A percentile compares a stretch with the other conserved stretches of the same genome.
phyloP scores from a whole-genome alignment of 108 stramenopile genomes.

The Nitzschia palea region DNA sequence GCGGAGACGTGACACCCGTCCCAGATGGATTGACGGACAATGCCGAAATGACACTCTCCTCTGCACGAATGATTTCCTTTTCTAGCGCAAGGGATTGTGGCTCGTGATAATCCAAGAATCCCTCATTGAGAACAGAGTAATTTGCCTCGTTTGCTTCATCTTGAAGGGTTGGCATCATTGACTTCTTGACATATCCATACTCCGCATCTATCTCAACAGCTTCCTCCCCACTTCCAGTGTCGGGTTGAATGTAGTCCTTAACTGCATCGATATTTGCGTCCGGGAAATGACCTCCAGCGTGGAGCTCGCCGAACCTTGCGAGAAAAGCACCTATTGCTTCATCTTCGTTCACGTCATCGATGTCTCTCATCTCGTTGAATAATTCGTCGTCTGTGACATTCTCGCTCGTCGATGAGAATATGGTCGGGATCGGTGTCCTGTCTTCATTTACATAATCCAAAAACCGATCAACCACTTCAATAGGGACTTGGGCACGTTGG shows the following conservation, averaged over 20 bases:
- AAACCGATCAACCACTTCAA: slow-evolving; percentile 17
- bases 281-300: background rate
- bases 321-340: slow-evolving; percentile 29
- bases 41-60: background rate
- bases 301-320: background rate
- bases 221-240: background rate
- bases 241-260: background rate
- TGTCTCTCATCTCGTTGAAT: slow-evolving; percentile 11
- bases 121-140: no score
- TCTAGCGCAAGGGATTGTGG: no score
- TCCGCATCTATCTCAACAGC: slow-evolving; percentile 21
- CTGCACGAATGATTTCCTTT: background rate
- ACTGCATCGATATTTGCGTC: background rate
- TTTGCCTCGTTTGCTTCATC: no score
- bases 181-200: slow-evolving; percentile 15
- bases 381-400: background rate
- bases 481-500: slow-evolving; percentile 12
- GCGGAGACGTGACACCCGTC: background rate
- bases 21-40: no score
- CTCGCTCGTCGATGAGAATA: slow-evolving; percentile 4
- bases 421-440: background rate
- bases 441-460: slow-evolving; percentile 9
- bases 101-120: no score
- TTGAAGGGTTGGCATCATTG: no score
- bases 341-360: slow-evolving; percentile 29